Conservation (phyloP, 2,329 filamentous ascomycete genomes). For the Podosphaera fusca region DNA sequence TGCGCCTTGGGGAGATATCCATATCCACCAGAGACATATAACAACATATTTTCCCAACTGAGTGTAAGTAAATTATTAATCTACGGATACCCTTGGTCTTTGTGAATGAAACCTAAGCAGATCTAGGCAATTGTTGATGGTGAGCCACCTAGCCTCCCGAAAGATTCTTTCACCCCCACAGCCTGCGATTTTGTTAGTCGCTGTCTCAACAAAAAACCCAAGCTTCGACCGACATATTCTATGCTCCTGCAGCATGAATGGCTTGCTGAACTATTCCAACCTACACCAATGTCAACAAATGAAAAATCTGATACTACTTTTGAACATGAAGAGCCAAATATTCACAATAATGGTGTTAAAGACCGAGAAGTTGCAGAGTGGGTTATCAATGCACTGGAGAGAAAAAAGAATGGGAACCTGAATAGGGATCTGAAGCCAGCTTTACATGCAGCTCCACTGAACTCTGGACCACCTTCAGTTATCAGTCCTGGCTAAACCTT, state of each 20-base stretch:
- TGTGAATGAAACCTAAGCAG: too few species aligned
- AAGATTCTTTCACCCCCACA: slow-evolving; percentile 51
- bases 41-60: slow-evolving; percentile 93
- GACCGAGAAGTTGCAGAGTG: slow-evolving; percentile 73
- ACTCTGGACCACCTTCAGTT: slow-evolving; percentile 27
- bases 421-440: slow-evolving; percentile 47
- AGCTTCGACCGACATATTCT: slow-evolving; percentile 78
- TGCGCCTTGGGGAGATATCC: slow-evolving; percentile 87
- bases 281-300: slow-evolving; percentile 49
- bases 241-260: slow-evolving; percentile 78
- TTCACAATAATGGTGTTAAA: slow-evolving; percentile 18
- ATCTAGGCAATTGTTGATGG: slow-evolving; percentile 85
- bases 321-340: slow-evolving; percentile 14
- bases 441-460: slow-evolving; percentile 66
- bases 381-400: slow-evolving; percentile 51
- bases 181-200: slow-evolving; percentile 72
- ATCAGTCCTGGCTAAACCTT: slow-evolving; percentile 1
- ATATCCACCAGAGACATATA: slow-evolving; percentile 90
- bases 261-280: slow-evolving; percentile 55
- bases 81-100: too few species aligned
- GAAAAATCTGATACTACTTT: slow-evolving; percentile 20
- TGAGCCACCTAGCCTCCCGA: slow-evolving; percentile 72
- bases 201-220: slow-evolving; percentile 82
- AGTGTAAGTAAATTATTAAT: slow-evolving; percentile 43
- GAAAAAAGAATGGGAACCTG: slow-evolving; percentile 24